A percentile compares a stretch with the other conserved stretches of the same genome.
Conservation (phyloP, 148 eudicot species). For the Rhododendron kiyosumense region DNA sequence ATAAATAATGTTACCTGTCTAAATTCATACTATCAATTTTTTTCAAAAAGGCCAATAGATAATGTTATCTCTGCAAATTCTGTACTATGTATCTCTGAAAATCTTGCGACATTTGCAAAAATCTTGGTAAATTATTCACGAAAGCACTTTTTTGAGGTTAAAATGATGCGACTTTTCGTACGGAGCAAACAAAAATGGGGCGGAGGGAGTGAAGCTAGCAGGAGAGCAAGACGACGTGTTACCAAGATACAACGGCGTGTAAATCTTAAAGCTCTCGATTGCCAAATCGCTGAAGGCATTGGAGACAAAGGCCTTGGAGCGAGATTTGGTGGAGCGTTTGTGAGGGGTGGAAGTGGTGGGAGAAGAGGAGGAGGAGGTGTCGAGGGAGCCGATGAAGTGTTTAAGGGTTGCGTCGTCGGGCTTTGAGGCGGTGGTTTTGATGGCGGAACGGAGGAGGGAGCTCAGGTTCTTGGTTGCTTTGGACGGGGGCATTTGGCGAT, state of each 20-base stretch:
- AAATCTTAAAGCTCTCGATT: background rate
- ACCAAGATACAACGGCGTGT: background rate
- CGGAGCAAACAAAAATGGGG: no score
- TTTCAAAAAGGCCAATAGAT: no score
- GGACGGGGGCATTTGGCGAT: slow-evolving; percentile 26
- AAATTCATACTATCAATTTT: no score
- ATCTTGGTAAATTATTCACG: no score
- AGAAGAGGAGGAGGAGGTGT: background rate
- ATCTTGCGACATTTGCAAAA: no score
- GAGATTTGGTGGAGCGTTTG: background rate
- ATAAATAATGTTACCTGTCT: no score
- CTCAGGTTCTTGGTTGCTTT: slow-evolving; percentile 21
- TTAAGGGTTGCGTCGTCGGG: slow-evolving; percentile 5
- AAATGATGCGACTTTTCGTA: no score
- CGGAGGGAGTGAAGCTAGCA: no score
- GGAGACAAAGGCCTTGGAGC: slow-evolving; percentile 3
- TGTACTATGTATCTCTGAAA: no score
- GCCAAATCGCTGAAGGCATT: background rate
- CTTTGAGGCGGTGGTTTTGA: background rate
- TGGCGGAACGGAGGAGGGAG: slow-evolving; percentile 29
- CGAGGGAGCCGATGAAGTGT: slow-evolving; percentile 1
- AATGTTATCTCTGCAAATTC: no score
- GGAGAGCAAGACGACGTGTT: background rate
- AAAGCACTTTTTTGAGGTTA: no score
- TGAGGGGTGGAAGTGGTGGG: background rate